Base-by-base conservation (phyloP, 495 filamentous ascomycete species). In the Pseudotulostoma volvatum region DNA sequence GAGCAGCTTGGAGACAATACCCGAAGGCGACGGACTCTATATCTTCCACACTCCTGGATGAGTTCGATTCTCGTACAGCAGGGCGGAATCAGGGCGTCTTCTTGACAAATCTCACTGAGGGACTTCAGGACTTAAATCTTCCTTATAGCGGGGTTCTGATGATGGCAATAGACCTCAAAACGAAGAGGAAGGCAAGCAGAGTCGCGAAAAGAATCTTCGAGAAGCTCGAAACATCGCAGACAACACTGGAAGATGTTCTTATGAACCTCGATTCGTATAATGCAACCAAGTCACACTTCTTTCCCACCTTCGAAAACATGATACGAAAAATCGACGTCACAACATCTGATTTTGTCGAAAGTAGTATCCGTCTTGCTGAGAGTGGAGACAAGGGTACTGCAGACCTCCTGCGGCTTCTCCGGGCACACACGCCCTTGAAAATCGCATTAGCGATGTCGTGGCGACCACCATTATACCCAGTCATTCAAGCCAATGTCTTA, bases 371-470 rank as follows among this genome's bases (percentile, higher is more conserved):
- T 7, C 33, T 60, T 9, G 57, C 53, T 4, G 45, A 56, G 44
- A 51, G 44, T 9, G 63, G 60, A 4, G 45, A 60, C 38, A 28
- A 40, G 9, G 46, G 39, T 17, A 46, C 59, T 17, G 58, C 53
- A 51, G 52, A 54, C 11, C 19, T 65, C 15, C 40, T 64, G 18
- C 51, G 56, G 34, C 41, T 67, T 3, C 48, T 67, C 15, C 47
- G 51, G 16, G 52, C 48, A 8, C 61, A 67, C 28, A 62, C 54
- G 0, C 57, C 63, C 0, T 45, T 66, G 23, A 63, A 65, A 28
- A 34, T 64, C 2, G 55, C 53, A 15, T 39, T 67, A 2, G 41
- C 59, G 18, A 58, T 49, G 35, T 51, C 60, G 1, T 61, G 54
- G 52, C 38, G 41, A 7, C 49, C 49, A 1, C 36, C 53, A 1